phyloP scores from a whole-genome alignment of 2,329 filamentous ascomycete species.

The Epicoccum nigrum region DNA sequence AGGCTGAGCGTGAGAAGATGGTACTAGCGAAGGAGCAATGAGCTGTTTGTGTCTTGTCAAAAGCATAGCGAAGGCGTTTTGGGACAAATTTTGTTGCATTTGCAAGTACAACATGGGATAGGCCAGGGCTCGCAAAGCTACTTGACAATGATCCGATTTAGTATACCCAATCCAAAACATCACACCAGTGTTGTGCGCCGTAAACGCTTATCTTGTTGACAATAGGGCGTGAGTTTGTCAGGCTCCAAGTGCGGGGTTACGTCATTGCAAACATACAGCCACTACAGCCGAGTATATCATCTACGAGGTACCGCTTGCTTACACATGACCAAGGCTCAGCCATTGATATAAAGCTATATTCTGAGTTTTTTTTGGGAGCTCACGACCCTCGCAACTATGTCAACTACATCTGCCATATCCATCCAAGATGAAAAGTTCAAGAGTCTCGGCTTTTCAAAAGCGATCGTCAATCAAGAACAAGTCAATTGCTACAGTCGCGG shows the following conservation, averaged over 20 bases:
- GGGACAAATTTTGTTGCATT: constrained; percentile 11
- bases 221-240: neutral
- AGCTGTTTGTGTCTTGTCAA: constrained; percentile 13
- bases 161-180: constrained; percentile 10
- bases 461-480: constrained; percentile 32
- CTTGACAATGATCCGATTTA: neutral
- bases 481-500: constrained; percentile 36
- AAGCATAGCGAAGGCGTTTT: constrained; percentile 46
- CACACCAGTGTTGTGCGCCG: neutral
- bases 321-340: neutral
- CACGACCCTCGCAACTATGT: constrained; percentile 13
- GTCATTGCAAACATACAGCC: constrained; percentile 7
- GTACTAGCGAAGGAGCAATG: constrained; percentile 72
- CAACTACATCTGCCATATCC: constrained; percentile 26
- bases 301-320: neutral
- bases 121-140: neutral
- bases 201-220: neutral
- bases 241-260: constrained; percentile 3
- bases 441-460: constrained; percentile 35
- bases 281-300: neutral
- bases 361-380: neutral
- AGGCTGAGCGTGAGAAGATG: constrained; percentile 91
- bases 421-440: constrained; percentile 40
- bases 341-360: neutral
- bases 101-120: constrained; percentile 1